These are phyloP conservation scores for Fusarium siculi DNA, from an alignment of 2,329 filamentous ascomycete species.

Conservation along the genomic window DNA sequence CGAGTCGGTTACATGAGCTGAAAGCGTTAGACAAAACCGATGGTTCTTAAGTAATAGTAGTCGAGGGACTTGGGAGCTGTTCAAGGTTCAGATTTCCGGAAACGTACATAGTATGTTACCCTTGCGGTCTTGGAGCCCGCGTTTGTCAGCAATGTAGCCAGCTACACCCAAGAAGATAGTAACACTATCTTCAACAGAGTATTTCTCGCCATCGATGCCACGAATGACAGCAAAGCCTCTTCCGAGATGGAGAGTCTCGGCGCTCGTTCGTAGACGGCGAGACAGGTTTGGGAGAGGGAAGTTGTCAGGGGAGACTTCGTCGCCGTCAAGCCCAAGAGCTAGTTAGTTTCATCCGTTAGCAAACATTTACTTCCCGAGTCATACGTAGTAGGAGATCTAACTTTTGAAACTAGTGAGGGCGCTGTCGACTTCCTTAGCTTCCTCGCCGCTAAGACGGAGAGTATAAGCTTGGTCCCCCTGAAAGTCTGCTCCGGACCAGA, in stretches of 20 bases:
- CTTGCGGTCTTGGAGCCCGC: constrained; percentile 61
- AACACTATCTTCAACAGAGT: constrained; percentile 64
- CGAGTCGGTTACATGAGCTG: constrained; percentile 61
- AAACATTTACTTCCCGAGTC: neutral
- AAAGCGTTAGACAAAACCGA: constrained; percentile 16
- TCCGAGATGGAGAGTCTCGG: constrained; percentile 53
- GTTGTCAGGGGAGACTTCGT: constrained; percentile 42
- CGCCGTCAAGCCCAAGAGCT: constrained; percentile 35
- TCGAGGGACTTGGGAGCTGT: neutral
- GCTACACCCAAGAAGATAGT: constrained; percentile 67
- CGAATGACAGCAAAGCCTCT: constrained; percentile 65
- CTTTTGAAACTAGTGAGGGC: constrained; percentile 45
- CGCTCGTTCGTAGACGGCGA: constrained; percentile 48
- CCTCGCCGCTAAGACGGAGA: constrained; percentile 29
- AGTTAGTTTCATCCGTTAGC: constrained; percentile 17
- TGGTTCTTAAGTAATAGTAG: neutral
- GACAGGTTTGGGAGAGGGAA: constrained; percentile 56
- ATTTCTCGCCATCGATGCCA: constrained; percentile 60
- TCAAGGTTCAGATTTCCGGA: neutral
- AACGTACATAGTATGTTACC: constrained; percentile 60
- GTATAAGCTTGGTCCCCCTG: constrained; percentile 21
- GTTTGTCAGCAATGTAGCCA: constrained; percentile 64
- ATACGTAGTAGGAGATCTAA: constrained; percentile 9
- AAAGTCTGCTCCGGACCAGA: constrained; percentile 42
- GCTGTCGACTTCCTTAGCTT: constrained; percentile 37